Base-by-base conservation (phyloP, 2,329 filamentous ascomycete genomes). In the Hypoxylon sp. region DNA sequence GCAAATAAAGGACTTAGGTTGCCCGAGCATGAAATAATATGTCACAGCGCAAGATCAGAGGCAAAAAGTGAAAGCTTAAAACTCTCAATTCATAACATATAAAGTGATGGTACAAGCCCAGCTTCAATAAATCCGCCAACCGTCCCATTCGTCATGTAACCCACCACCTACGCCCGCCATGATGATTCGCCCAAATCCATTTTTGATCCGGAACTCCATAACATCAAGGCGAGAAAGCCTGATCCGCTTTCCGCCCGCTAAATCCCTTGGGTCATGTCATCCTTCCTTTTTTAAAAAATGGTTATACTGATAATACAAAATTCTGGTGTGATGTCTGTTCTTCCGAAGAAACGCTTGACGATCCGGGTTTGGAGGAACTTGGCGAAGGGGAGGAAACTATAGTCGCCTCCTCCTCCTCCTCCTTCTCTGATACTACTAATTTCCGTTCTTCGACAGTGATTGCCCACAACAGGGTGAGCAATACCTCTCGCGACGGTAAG, bases 401-500 rank as follows among this genome's bases (percentile, higher is more conserved):
- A 29, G 41, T 54, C 36, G 51, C 50, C 21, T 41, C 55, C 5
- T 9, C 9, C 21, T 5, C 6, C 9, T 9, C 21, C 9, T 6
- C 21, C n/a, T n/a, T n/a, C 59, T 57, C 48, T 38, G 41, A 45
- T 47, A 45, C 5, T 55, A 34, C 36, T 59, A 65, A 40, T 62
- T 66, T 67, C 57, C 64, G 64, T 67, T 69, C 65, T 64, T 69
- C 67, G 58, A 69, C 63, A 60, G 55, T 59, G 54, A 69, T 67
- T 51, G 66, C 67, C 67, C 68, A 70, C 61, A 70, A 29, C 57
- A 70, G 38, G 15, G 68, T 69, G 67, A 70, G 66, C 62, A 70
- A 61, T 63, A 66, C 62, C 61, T 70, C 68, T 50, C 61, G 63
- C 41, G 68, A 69, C 65, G 68, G 68, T 68, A 69, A 64, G 65